These are phyloP conservation scores for Sergeia podlipaevii DNA, from an alignment of 208 protist species.

Conservation along the genomic window DNA sequence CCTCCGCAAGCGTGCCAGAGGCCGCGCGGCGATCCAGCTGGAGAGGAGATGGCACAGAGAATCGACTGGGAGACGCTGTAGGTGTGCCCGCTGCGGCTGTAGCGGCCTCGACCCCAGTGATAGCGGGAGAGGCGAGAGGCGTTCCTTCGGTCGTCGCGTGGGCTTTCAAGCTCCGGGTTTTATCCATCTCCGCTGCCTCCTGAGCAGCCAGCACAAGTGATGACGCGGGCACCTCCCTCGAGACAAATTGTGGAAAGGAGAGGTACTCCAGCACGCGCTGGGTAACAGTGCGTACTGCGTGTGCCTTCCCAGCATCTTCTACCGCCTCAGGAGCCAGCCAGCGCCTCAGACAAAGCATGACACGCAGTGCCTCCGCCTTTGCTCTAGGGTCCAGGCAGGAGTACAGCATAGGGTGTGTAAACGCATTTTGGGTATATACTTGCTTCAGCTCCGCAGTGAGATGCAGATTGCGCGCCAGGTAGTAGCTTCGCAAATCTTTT, in stretches of 20 bases:
- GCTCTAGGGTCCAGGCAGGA: slow-evolving; percentile 40
- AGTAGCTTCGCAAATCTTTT: slow-evolving; percentile 49
- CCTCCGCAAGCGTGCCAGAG: neutral
- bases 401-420: slow-evolving; percentile 66
- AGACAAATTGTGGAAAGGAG: slow-evolving; percentile 2
- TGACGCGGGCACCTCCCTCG: neutral
- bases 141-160: too few species aligned
- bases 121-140: too few species aligned
- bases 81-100: neutral
- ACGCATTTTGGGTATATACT: slow-evolving; percentile 43
- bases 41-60: too few species aligned
- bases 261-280: slow-evolving; percentile 5
- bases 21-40: too few species aligned
- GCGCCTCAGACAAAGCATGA: slow-evolving; percentile 48
- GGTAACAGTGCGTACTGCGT: neutral
- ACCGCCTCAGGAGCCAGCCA: slow-evolving; percentile 8
- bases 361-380: slow-evolving; percentile 19
- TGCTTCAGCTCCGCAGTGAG: slow-evolving; percentile 48
- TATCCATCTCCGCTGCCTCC: too few species aligned
- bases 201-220: too few species aligned
- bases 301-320: neutral
- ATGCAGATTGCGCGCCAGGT: slow-evolving; percentile 69
- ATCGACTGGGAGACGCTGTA: too few species aligned
- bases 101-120: too few species aligned
- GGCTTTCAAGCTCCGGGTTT: too few species aligned